phyloP scores from a whole-genome alignment of 257 asterid genomes.

The Solanum phureja region DNA sequence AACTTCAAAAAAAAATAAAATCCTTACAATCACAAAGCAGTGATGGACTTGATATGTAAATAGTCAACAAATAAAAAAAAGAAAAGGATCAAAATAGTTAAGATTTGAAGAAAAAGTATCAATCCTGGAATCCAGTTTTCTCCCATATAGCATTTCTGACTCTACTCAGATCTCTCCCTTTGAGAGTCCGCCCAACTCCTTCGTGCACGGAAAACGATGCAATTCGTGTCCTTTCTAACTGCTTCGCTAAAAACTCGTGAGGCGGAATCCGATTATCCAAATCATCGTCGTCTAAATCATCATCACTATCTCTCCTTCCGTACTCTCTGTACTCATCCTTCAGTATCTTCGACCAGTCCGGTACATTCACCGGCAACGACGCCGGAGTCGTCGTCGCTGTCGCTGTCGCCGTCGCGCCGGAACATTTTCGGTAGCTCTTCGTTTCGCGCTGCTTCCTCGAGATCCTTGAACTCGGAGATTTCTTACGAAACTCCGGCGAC shows the following conservation, averaged over 20 bases:
- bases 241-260: conserved; percentile 33
- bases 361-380: conserved; percentile 21
- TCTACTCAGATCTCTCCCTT: conserved; percentile 94
- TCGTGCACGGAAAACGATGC: conserved; percentile 88
- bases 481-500: conserved; percentile 6
- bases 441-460: background rate
- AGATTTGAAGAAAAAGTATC: background rate
- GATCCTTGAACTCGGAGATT: background rate
- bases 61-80: background rate
- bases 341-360: conserved; percentile 30
- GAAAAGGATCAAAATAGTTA: background rate
- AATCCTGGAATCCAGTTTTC: conserved; percentile 82
- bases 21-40: background rate
- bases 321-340: conserved; percentile 17
- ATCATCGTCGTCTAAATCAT: background rate
- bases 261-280: conserved; percentile 13
- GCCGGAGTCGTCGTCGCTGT: background rate
- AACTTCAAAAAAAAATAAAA: too few relatives aligned
- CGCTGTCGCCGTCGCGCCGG: background rate
- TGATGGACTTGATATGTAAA: background rate
- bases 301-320: conserved; percentile 4
- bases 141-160: conserved; percentile 98
- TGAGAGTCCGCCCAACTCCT: conserved; percentile 87
- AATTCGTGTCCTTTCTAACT: conserved; percentile 40
- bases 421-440: background rate